Evolutionary conservation across 2,329 filamentous ascomycete genomes (phyloP).

Genomic region (Coniochaeta sp.): DNA sequence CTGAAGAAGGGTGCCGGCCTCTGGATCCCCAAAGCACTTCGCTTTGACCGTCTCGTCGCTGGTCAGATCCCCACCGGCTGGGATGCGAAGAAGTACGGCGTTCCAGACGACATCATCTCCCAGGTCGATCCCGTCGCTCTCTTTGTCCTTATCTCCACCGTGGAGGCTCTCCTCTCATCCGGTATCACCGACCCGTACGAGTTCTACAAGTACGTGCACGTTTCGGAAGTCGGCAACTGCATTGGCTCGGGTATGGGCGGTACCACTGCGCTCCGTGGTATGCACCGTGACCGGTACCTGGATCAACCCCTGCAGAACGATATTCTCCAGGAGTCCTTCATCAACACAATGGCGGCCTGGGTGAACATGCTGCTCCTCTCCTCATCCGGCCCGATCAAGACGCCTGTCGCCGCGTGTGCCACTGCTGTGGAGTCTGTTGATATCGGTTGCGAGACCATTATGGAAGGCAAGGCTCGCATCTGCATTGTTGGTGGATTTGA

Average conservation of each 20-base stretch:
- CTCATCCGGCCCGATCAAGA: constrained; percentile 97
- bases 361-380: constrained; percentile 98
- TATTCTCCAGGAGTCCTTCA: constrained; percentile 98
- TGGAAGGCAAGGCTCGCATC: constrained; percentile 94
- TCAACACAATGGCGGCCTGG: constrained; percentile 99
- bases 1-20: constrained; percentile 93
- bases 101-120: constrained; percentile 94
- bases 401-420: constrained; percentile 93
- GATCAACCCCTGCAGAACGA: constrained; percentile 98
- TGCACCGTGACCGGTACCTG: constrained; percentile 97
- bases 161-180: constrained; percentile 80
- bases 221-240: constrained; percentile 97
- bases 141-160: constrained; percentile 89
- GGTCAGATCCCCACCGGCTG: constrained; percentile 96
- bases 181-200: constrained; percentile 99
- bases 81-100: constrained; percentile 93
- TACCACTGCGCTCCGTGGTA: constrained; percentile 82
- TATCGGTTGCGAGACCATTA: constrained; percentile 96
- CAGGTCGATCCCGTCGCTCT: constrained; percentile 96
- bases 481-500: constrained; percentile 98
- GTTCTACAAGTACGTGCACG: constrained; percentile 99
- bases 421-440: constrained; percentile 96
- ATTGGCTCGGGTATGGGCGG: constrained; percentile 98
- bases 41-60: constrained; percentile 94
- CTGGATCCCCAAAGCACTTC: constrained; percentile 92